Evolutionary conservation across 2,329 filamentous ascomycete species (phyloP).

Genomic region (Plenodomus biglobosus): DNA sequence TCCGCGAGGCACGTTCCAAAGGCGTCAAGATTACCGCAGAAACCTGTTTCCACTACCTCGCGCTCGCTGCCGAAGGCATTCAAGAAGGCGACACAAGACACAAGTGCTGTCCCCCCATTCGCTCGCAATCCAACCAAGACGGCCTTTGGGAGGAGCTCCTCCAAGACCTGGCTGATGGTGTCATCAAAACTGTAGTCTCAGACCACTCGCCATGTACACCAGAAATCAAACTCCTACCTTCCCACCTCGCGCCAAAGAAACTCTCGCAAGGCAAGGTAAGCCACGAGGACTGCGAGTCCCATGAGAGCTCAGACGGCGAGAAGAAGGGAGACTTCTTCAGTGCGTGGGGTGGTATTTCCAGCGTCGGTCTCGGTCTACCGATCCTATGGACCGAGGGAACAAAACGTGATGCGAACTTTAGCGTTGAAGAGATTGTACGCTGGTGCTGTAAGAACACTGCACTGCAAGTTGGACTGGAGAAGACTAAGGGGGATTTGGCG

Average conservation of each 20-base stretch:
- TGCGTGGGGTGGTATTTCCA: slow-evolving; percentile 95
- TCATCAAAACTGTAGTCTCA: slow-evolving; percentile 88
- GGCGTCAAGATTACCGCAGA: slow-evolving; percentile 90
- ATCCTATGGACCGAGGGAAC: slow-evolving; percentile 82
- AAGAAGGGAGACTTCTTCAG: slow-evolving; percentile 83
- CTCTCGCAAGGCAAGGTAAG: slow-evolving; percentile 30
- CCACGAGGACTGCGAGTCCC: slow-evolving; percentile 43
- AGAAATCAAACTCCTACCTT: slow-evolving; percentile 83
- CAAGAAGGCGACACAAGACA: slow-evolving; percentile 84
- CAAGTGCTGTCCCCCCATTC: slow-evolving; percentile 94
- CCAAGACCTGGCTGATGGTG: slow-evolving; percentile 60
- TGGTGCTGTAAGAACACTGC: slow-evolving; percentile 88
- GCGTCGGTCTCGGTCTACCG: slow-evolving; percentile 86
- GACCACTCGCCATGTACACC: slow-evolving; percentile 97
- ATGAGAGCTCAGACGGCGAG: slow-evolving; percentile 31
- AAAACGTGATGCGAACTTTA: slow-evolving; percentile 58
- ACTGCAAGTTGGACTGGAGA: slow-evolving; percentile 78
- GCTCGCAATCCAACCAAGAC: slow-evolving; percentile 78
- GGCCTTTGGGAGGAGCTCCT: slow-evolving; percentile 80
- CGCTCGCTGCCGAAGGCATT: slow-evolving; percentile 78
- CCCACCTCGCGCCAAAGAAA: slow-evolving; percentile 60
- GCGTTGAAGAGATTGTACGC: slow-evolving; percentile 75
- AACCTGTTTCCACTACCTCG: slow-evolving; percentile 94
- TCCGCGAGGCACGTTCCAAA: slow-evolving; percentile 68
- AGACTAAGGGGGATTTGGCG: slow-evolving; percentile 77